Evolutionary conservation across 192 early-diverging fungal species (phyloP), one percentile per base, ranked within the genome.

Genomic region (Gorgonomyces haynaldii): DNA sequence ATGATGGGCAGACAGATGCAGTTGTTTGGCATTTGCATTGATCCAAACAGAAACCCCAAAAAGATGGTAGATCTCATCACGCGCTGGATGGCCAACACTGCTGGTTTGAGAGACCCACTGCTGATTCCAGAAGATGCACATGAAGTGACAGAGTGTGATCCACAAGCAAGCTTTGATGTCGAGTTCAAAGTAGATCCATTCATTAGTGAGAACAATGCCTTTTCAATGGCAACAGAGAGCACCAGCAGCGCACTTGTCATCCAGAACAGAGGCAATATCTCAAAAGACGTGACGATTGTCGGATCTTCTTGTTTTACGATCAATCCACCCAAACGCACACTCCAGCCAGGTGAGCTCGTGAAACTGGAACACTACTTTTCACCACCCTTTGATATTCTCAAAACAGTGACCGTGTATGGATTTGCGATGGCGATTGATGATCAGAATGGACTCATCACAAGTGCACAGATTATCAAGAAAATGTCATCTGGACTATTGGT

Each of bases 21-120:
- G 6, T 30, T 78, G n/a, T 45, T 76, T 34, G 76, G 76, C 2
- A 62, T 72, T 1, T 78, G 76, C 28, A 61, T 78, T 44, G 69
- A 78, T 32, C 72, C n/a, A n/a, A n/a, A n/a, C n/a, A n/a, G n/a
- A n/a, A n/a, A n/a, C n/a, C n/a, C n/a, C n/a, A n/a, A n/a, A n/a
- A n/a, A 64, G 34, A 19, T 63, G 23, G 69, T 74, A 47, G 58
- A 67, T 22, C 28, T 62, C 0, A 37, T 45, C 0, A 42, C n/a
- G n/a, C n/a, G n/a, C n/a, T 12, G 16, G 54, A 19, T 65, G 62
- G 6, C 56, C 59, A 27, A 25, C 56, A 17, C 54, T 52, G 23
- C 50, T 55, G 12, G 38, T 66, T 48, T 54, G 51, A n/a, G n/a
- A n/a, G n/a, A n/a, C n/a, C n/a, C n/a, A n/a, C n/a, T 17, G 19